phyloP scores from a whole-genome alignment of 139 green algal species.

The Desmodesmus armatus region DNA sequence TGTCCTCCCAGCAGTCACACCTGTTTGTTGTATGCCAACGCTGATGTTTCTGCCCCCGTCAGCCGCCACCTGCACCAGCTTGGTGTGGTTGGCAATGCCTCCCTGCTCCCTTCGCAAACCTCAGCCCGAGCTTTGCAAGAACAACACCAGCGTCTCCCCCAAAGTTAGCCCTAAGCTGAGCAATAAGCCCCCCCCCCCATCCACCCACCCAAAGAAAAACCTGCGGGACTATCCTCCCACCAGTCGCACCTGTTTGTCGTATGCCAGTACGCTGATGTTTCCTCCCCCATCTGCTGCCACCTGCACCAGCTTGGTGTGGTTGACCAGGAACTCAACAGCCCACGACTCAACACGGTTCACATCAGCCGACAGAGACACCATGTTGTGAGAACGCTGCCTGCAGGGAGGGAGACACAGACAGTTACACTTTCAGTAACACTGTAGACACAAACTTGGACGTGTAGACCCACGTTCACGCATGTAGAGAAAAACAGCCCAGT shows the following conservation, averaged over 20 bases:
- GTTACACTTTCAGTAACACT: too few species aligned
- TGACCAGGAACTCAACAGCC: conserved; percentile 82
- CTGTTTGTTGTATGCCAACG: conserved; percentile 4
- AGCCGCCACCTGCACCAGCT: conserved; percentile 64
- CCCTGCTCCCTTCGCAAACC: too few species aligned
- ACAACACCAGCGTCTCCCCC: too few species aligned
- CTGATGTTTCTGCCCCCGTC: conserved; percentile 65
- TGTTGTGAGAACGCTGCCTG: not conserved
- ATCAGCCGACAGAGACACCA: not conserved
- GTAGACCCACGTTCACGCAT: too few species aligned
- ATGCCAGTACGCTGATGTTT: conserved; percentile 51
- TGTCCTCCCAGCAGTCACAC: too few species aligned
- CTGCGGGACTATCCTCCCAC: too few species aligned
- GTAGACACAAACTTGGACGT: too few species aligned
- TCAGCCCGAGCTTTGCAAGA: too few species aligned
- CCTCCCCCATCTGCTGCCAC: conserved; percentile 64
- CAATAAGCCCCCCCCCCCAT: not conserved
- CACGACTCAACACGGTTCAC: conserved; percentile 60
- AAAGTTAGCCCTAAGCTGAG: too few species aligned
- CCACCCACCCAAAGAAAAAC: too few species aligned
- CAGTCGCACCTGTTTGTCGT: conserved; percentile 28
- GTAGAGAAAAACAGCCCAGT: too few species aligned
- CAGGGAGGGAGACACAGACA: not conserved
- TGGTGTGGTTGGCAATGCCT: conserved; percentile 78
- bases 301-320: conserved; percentile 70